Percentiles rank a stretch among this genome's conserved stretches.
Conservation (phyloP, 1,284 basidiomycete genomes). For the Fomitopsis palustris region DNA sequence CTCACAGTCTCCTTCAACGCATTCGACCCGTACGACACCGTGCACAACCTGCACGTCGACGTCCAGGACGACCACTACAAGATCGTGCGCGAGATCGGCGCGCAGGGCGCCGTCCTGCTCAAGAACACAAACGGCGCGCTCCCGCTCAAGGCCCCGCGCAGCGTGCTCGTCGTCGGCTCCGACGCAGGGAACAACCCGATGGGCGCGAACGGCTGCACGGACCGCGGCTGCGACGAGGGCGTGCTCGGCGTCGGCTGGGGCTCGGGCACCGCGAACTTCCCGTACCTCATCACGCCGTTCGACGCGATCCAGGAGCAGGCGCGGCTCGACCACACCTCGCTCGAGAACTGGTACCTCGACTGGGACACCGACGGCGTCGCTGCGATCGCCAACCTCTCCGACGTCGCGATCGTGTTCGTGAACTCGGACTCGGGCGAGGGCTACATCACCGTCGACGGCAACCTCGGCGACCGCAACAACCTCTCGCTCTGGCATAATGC, state of each 20-base stretch:
- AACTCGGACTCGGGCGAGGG: constrained; percentile 73
- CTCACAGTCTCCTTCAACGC: constrained; percentile 57
- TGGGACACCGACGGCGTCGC: constrained; percentile 53
- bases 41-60: constrained; percentile 65
- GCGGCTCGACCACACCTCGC: constrained; percentile 51
- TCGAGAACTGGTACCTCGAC: constrained; percentile 64
- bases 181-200: constrained; percentile 67
- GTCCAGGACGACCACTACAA: constrained; percentile 74
- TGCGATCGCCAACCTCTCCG: constrained; percentile 45
- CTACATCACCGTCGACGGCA: constrained; percentile 76
- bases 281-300: constrained; percentile 62
- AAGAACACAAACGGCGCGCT: constrained; percentile 72
- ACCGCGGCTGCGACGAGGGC: constrained; percentile 63
- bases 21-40: constrained; percentile 47
- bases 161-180: constrained; percentile 55
- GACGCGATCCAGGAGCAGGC: constrained; percentile 69
- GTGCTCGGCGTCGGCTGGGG: constrained; percentile 86
- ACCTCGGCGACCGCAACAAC: constrained; percentile 73
- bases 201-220: constrained; percentile 73
- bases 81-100: constrained; percentile 71
- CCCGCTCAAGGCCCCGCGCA: constrained; percentile 61
- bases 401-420: constrained; percentile 73
- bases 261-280: constrained; percentile 47
- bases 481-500: constrained; percentile 79
- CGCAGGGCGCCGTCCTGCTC: constrained; percentile 74